A percentile compares a stretch with the other conserved stretches of the same genome.
Conservation (phyloP, 345 rosid genomes). For the Eucalyptus pumila region DNA sequence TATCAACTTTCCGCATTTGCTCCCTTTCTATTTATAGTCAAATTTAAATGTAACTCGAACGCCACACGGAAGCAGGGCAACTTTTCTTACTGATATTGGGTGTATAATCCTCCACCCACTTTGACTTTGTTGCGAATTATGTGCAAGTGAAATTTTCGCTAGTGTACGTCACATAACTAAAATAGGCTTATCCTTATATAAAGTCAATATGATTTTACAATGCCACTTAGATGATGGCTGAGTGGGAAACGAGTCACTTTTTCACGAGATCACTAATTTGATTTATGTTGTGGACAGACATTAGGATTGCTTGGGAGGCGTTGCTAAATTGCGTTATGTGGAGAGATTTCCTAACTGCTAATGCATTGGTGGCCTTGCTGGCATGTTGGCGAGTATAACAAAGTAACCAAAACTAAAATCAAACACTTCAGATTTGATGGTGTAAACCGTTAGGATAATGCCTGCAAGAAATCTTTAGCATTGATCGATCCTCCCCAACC, state of each 20-base stretch:
- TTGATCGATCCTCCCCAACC: background rate
- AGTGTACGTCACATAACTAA: background rate
- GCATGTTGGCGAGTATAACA: background rate
- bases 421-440: background rate
- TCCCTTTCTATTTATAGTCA: background rate
- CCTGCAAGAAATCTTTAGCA: background rate
- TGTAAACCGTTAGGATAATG: background rate
- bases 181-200: background rate
- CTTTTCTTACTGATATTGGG: background rate
- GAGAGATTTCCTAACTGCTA: background rate
- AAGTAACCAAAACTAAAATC: background rate
- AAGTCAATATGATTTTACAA: background rate
- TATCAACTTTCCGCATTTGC: background rate
- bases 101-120: background rate
- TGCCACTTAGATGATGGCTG: background rate
- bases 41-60: background rate
- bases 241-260: background rate
- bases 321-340: background rate
- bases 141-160: background rate
- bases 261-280: background rate
- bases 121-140: background rate
- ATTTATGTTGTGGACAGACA: background rate
- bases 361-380: rapidly evolving
- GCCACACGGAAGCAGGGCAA: background rate
- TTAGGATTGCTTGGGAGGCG: background rate